These are phyloP conservation scores for Aspergillus sp. DNA, from an alignment of 2,329 filamentous ascomycete species.

Conservation along the genomic window DNA sequence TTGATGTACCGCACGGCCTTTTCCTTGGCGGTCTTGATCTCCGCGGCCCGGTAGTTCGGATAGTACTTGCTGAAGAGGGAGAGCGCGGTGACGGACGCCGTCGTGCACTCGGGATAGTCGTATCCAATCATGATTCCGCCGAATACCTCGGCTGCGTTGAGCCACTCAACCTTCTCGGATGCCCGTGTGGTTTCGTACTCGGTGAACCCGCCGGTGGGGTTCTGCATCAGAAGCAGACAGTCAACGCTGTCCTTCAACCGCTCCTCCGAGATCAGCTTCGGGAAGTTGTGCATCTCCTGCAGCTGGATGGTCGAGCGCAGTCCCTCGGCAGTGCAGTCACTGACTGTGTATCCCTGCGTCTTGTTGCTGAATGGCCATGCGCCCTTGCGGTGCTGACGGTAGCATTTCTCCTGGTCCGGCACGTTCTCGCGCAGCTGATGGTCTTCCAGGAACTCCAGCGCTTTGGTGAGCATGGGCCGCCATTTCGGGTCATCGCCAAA, in stretches of 20 bases:
- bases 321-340: conserved; percentile 90
- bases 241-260: conserved; percentile 87
- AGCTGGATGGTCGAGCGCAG: conserved; percentile 83
- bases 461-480: conserved; percentile 78
- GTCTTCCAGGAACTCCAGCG: conserved; percentile 80
- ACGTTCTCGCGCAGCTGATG: conserved; percentile 90
- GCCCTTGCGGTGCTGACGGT: conserved; percentile 87
- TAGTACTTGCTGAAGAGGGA: conserved; percentile 79
- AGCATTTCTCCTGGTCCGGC: conserved; percentile 74
- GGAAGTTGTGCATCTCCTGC: conserved; percentile 76
- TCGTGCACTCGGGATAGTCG: conserved; percentile 97
- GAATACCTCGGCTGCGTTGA: conserved; percentile 97
- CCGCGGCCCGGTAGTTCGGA: conserved; percentile 73
- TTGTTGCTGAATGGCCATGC: conserved; percentile 95
- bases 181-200: conserved; percentile 87
- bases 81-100: conserved; percentile 85
- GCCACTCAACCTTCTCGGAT: conserved; percentile 73
- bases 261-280: conserved; percentile 70
- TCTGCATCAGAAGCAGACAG: conserved; percentile 89
- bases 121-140: conserved; percentile 98
- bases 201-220: conserved; percentile 78
- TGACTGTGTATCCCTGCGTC: conserved; percentile 91
- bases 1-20: conserved; percentile 83
- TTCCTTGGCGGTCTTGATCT: conserved; percentile 72
- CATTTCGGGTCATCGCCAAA: conserved; percentile 76